Evolutionary conservation across 768 basidiomycete genomes (phyloP), one percentile per base, ranked within the genome.

Genomic region (Inosperma sp.): DNA sequence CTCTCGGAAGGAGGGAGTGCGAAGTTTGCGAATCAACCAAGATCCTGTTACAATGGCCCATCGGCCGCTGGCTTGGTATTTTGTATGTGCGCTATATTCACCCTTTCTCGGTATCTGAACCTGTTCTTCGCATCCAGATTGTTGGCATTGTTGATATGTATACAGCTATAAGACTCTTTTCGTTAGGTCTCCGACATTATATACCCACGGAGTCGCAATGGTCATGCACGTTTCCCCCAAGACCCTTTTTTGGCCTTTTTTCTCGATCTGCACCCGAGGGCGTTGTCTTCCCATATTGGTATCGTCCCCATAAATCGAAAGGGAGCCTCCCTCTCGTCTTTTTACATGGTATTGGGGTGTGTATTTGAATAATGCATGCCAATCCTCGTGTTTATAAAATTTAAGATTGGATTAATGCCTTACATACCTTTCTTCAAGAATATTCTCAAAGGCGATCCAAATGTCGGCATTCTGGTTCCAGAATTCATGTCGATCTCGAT

Each of bases 311-410:
- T 51, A 69, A 64, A 27, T 76, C 79, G 4, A 47, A 43, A 7
- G 68, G 67, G 2, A 79, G 76, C 53, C 65, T 68, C 7, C 81
- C 83, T 0, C 64, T 86, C 8, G 61, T 85, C n/a, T 83, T 86
- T 58, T 56, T 86, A 1, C 84, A 86, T 48, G 84, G 84, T 8
- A 78, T 85, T n/a, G 84, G 84, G 8, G 81, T 83, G 64, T 3
- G 75, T 66, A 13, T 33, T 51, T 12, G 26, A 7, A 33, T 21
- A 9, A 2, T 26, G 29, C 33, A 49, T 27, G 12, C 35, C 34
- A 3, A 31, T 14, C 8, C 30, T 17, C 19, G 22, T 23, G 17
- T 36, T 52, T 7, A 43, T 43, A n/a, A n/a, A n/a, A n/a, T n/a
- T n/a, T n/a, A n/a, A 84, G 83, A 82, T 86, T 48, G 84, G 84